Evolutionary conservation across 2,329 filamentous ascomycete genomes (phyloP).

Genomic region (Esteya vermicola): DNA sequence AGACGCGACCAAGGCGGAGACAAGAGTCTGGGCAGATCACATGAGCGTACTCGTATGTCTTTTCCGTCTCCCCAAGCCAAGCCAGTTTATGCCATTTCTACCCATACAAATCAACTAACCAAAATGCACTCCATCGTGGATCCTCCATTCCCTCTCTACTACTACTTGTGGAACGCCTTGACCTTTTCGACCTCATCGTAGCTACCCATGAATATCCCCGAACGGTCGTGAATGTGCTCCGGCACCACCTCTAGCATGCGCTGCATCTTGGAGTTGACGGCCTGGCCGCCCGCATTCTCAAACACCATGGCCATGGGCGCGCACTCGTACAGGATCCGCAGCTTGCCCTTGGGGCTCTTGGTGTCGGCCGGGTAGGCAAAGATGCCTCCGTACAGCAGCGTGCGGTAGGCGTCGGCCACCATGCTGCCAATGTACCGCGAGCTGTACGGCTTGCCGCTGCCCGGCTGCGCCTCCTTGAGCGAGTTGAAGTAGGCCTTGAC

Average conservation of each 20-base stretch:
- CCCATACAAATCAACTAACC: neutral
- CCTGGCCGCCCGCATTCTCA: constrained; percentile 92
- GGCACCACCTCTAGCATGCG: constrained; percentile 83
- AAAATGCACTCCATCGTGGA: too few species aligned
- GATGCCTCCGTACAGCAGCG: constrained; percentile 85
- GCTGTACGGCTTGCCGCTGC: constrained; percentile 77
- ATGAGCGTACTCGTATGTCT: too few species aligned
- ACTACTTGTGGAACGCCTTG: constrained; percentile 59
- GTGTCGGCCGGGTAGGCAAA: constrained; percentile 97
- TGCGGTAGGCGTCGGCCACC: constrained; percentile 97
- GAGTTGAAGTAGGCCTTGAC: constrained; percentile 81
- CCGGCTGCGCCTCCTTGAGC: constrained; percentile 60
- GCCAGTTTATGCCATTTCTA: neutral
- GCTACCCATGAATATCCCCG: constrained; percentile 92
- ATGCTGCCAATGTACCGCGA: constrained; percentile 93
- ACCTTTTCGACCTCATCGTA: constrained; percentile 94
- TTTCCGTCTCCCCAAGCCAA: too few species aligned
- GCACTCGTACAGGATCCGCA: constrained; percentile 94
- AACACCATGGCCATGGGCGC: constrained; percentile 98
- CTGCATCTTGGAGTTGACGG: constrained; percentile 79
- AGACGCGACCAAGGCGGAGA: too few species aligned
- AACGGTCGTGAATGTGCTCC: constrained; percentile 86
- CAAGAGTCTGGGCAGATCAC: too few species aligned
- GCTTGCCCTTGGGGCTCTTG: constrained; percentile 97
- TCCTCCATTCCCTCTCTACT: too few species aligned